Conservation (phyloP, 202 grass and related monocot species). For the Zizania palustris region DNA sequence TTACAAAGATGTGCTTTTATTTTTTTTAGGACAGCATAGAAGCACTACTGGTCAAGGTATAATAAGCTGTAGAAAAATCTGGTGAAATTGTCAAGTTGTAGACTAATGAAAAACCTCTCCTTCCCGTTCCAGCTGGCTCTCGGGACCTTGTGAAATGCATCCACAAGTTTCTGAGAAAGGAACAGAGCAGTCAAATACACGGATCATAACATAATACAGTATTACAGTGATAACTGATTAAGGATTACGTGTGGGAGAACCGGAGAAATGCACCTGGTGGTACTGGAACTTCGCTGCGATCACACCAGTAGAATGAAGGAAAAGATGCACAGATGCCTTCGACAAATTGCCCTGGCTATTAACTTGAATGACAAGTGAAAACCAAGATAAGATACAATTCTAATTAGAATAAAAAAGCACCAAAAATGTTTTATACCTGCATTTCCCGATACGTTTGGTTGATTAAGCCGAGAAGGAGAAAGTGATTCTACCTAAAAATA, state of each 20-base stretch:
- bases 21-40: neutral
- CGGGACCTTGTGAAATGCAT: constrained; percentile 76
- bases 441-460: constrained; percentile 44
- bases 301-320: constrained; percentile 63
- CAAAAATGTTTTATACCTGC: constrained; percentile 51
- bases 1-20: neutral
- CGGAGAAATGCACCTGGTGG: constrained; percentile 47
- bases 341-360: constrained; percentile 36
- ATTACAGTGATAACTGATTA: constrained; percentile 11
- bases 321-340: constrained; percentile 63
- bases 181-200: constrained; percentile 29
- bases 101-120: constrained; percentile 66
- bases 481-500: constrained; percentile 55
- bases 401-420: constrained; percentile 12
- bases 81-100: constrained; percentile 13
- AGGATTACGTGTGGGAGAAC: constrained; percentile 12
- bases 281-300: constrained; percentile 79
- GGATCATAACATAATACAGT: constrained; percentile 24
- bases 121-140: constrained; percentile 75
- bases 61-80: constrained; percentile 15
- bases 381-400: constrained; percentile 10
- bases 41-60: neutral
- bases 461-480: constrained; percentile 51
- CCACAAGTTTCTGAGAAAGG: constrained; percentile 70
- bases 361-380: constrained; percentile 50